These are phyloP conservation scores for Heliamphora exappendiculata DNA, from an alignment of 148 eudicot species.

Conservation along the genomic window DNA sequence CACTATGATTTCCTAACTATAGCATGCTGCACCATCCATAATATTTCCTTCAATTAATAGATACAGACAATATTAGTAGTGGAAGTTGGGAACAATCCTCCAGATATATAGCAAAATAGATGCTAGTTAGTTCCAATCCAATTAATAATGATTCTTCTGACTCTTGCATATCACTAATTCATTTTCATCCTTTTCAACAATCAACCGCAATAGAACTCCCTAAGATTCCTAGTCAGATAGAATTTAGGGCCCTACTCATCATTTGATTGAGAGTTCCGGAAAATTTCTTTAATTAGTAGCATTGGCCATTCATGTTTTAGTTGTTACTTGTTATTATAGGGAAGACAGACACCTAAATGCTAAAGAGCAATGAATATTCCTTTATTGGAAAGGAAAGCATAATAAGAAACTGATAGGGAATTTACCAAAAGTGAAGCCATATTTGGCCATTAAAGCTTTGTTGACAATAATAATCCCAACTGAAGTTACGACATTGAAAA, in stretches of 20 bases:
- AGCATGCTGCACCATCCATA: background rate
- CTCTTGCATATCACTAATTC: background rate
- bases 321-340: background rate
- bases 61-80: background rate
- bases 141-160: background rate
- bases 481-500: slow-evolving; percentile 81
- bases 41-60: background rate
- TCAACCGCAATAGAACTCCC: background rate
- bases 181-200: background rate
- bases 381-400: background rate
- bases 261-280: background rate
- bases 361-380: background rate
- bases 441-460: slow-evolving; percentile 75
- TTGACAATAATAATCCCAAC: slow-evolving; percentile 83
- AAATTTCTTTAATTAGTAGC: no score
- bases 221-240: background rate
- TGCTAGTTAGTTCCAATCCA: background rate
- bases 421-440: slow-evolving; percentile 75
- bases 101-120: no score
- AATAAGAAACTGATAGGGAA: background rate
- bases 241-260: background rate
- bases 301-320: background rate
- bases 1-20: background rate
- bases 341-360: background rate
- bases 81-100: background rate